These are phyloP conservation scores for Solanum lignicaule DNA, from an alignment of 257 asterid genomes.

Conservation along the genomic window DNA sequence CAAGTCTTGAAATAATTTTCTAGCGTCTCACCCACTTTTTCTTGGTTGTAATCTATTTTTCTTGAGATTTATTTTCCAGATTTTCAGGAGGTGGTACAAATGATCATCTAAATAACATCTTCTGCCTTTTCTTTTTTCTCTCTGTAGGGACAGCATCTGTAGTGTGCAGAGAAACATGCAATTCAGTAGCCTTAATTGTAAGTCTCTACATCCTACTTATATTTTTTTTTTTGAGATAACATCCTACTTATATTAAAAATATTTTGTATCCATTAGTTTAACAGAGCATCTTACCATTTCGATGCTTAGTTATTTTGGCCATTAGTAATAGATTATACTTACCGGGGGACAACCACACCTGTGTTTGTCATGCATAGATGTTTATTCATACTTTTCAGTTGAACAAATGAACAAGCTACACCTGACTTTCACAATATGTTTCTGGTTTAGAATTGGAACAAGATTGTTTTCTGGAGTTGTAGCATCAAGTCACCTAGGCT, in stretches of 20 bases:
- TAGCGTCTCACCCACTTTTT: not conserved
- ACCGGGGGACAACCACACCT: not conserved
- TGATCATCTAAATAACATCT: not conserved
- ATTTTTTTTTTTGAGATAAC: too few relatives aligned
- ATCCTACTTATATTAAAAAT: not conserved
- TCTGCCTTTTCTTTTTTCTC: not conserved
- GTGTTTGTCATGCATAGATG: not conserved
- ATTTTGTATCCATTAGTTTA: not conserved
- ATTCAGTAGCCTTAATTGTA: slow-evolving; percentile 65
- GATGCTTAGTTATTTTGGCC: not conserved
- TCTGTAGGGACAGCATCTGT: slow-evolving; percentile 80
- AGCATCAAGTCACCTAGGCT: not conserved
- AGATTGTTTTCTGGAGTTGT: not conserved
- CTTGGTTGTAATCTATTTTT: not conserved
- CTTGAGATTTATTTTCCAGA: not conserved
- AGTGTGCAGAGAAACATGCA: slow-evolving; percentile 82
- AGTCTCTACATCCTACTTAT: slow-evolving; percentile 14
- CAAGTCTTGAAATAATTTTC: slow-evolving; percentile 24
- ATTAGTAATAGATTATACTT: not conserved
- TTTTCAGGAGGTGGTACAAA: not conserved
- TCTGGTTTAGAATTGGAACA: not conserved
- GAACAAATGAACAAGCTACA: not conserved
- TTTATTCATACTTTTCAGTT: not conserved
- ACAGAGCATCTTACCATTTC: not conserved
- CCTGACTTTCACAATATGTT: not conserved